Base-by-base conservation (phyloP, 495 filamentous ascomycete genomes). In the Thermochaetoides thermophila region DNA sequence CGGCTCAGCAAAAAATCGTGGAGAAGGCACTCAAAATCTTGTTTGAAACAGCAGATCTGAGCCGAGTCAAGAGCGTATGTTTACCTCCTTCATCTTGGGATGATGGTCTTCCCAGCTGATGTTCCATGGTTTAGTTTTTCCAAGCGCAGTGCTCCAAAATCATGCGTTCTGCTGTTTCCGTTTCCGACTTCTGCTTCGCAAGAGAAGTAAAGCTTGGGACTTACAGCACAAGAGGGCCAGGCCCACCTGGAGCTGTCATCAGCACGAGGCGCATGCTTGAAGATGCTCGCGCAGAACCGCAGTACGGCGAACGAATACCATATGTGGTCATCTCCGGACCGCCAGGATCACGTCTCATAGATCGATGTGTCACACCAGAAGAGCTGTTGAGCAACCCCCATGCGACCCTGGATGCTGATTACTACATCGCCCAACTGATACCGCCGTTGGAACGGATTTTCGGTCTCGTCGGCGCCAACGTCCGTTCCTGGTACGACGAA, bases 121-220 rank as follows among this genome's bases (percentile, higher is more conserved):
- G n/a, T n/a, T n/a, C n/a, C n/a, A n/a, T n/a, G n/a, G n/a, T n/a
- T n/a, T n/a, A 55, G 2, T 96, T 95, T 51, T 94, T 95, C 49
- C 84, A 92, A 49, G 61, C 60, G 17, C 84, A 97, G 50, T 96
- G 86, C 63, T 62, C 64, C 22, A 96, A 94, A 58, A 92, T 97
- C 46, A 87, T 95, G 81, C 71, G 72, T 35, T 85, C 84, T 14
- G 68, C 68, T 17, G 76, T 95, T 21, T 91, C 83, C 12, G 73
- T 97, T 24, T 85, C 94, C 49, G 89, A 97, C 49, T 97, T 97
- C 47, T 85, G 82, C 50, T 94, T 93, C 53, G 86, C 87, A 0
- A 74, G 72, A 48, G 91, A 94, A 52, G 85, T 97, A 23, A 81
- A 78, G 46, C 65, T 97, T 2, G 91, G 91, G 17, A 82, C 74